Evolutionary conservation across 805 yeast genomes (phyloP), one percentile per base, ranked within the genome.

Genomic region (Maudiozyma saulgeensis): DNA sequence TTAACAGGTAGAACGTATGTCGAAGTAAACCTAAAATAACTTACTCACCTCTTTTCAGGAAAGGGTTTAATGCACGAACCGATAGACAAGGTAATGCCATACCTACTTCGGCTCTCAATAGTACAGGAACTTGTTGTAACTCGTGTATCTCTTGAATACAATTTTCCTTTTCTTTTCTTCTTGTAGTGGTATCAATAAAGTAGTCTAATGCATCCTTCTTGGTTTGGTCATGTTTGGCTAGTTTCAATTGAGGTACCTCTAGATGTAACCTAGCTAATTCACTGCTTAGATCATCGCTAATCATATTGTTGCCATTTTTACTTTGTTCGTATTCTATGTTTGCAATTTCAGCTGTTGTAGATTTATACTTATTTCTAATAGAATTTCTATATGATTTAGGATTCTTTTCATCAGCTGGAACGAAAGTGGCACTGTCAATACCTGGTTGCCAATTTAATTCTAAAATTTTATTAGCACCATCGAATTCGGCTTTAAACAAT

Each of bases 71-170:
- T 7, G 91, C 85, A 59, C 96, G 78, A 15, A 93, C 96, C 3
- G 96, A 87, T 58, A 91, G 75, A 66, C 97, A 91, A 16, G 99
- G 99, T 48, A 91, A 73, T 2, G 96, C 91, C 90, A 88, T 88
- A 46, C 96, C 97, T 47, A 89, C 80, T 64, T 90, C 98, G 0
- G 96, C 88, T 59, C 96, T 76, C 54, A 93, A 73, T 52, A 91
- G 71, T 32, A 91, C 81, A 9, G 98, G 98, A 45, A 91, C 84
- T 57, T 80, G 82, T 45, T 76, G 76, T 59, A 90, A 70, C 59
- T 87, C 91, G 53, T 78, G 75, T 46, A 91, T 82, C 60, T 87
- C 95, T 71, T 93, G 98, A 44, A 93, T 77, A 59, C 73, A 74
- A 45, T 75, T 66, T 34, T 74, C 81, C 41, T 78, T 82, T 49